Base-by-base conservation (phyloP, 495 filamentous ascomycete species). In the Tuber brumale region DNA sequence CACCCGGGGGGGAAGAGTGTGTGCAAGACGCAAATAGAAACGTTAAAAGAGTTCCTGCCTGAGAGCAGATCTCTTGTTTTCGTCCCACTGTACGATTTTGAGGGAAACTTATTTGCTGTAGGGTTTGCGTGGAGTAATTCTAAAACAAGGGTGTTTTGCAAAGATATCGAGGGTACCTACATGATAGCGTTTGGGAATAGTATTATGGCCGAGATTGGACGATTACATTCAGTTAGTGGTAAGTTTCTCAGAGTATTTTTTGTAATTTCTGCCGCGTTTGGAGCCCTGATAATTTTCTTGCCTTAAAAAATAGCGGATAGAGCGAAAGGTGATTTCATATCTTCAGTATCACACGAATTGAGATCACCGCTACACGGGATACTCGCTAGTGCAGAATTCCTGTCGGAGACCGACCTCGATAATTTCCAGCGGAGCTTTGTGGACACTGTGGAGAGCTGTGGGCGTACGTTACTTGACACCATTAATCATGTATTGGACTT, bases 331-430 rank as follows among this genome's bases (percentile, higher is more conserved):
- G 91, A 91, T 74, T 90, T 93, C 74, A 89, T 94, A 44, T 89
- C 89, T 0, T 91, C 89, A 18, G 87, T 94, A 41, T 92, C 89
- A 44, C 93, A 96, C 81, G 93, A 96, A 81, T 85, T 95, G 23
- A 88, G 93, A 8, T 92, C 89, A 27, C 93, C 93, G 2, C 84
- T 96, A 10, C 92, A 94, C 77, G 92, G 92, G 0, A 92, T 94
- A 69, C 82, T 94, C 3, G 91, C 90, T 0, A 90, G 89, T 69
- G 89, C 89, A 2, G 92, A 95, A 80, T 90, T 96, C 74, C 80
- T 94, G 10, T 85, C 88, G 39, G 87, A 88, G 18, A 89, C 86
- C 0, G 76, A 85, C 27, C 84, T 90, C 6, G 85, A 88, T 48
- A 81, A 83, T 8, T 84, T 86, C 76, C 91, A 93, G 81, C 84